These are phyloP conservation scores for Colletotrichum magnum DNA, from an alignment of 2,329 filamentous ascomycete species.

Conservation along the genomic window DNA sequence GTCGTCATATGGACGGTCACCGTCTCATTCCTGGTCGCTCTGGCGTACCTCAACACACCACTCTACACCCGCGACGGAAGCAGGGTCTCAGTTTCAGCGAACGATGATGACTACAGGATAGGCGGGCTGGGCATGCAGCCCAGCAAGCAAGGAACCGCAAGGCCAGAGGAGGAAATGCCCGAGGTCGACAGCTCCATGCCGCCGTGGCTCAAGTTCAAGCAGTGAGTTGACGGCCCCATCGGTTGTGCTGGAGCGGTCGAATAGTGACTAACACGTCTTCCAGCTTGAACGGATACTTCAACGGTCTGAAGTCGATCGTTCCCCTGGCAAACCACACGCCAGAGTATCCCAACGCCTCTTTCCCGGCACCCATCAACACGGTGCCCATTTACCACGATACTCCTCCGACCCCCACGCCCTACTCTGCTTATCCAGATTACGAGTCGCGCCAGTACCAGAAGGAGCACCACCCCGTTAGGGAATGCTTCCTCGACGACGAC, in stretches of 20 bases:
- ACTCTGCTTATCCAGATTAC: conserved; percentile 78
- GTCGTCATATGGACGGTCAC: conserved; percentile 65
- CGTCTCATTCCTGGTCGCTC: conserved; percentile 56
- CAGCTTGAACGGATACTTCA: conserved; percentile 86
- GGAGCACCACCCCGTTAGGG: conserved; percentile 66
- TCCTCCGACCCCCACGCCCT: conserved; percentile 59
- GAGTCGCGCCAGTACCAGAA: conserved; percentile 68
- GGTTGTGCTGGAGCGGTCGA: background rate
- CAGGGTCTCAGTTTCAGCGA: conserved; percentile 36
- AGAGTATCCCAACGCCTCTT: conserved; percentile 76
- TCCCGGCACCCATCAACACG: conserved; percentile 50
- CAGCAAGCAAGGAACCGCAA: conserved; percentile 43
- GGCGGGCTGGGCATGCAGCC: conserved; percentile 32
- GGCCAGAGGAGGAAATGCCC: conserved; percentile 57
- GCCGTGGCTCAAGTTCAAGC: conserved; percentile 55
- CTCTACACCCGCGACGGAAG: conserved; percentile 42
- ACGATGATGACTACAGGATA: conserved; percentile 36
- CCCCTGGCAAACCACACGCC: conserved; percentile 73
- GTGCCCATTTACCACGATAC: conserved; percentile 51
- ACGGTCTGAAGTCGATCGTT: conserved; percentile 81
- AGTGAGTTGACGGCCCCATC: conserved; percentile 52
- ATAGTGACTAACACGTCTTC: conserved; percentile 35
- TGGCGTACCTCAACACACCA: conserved; percentile 56
- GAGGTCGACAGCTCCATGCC: conserved; percentile 49
- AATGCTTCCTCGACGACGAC: conserved; percentile 75